Conservation (phyloP, 495 filamentous ascomycete genomes). For the Penicillium malachiteum region DNA sequence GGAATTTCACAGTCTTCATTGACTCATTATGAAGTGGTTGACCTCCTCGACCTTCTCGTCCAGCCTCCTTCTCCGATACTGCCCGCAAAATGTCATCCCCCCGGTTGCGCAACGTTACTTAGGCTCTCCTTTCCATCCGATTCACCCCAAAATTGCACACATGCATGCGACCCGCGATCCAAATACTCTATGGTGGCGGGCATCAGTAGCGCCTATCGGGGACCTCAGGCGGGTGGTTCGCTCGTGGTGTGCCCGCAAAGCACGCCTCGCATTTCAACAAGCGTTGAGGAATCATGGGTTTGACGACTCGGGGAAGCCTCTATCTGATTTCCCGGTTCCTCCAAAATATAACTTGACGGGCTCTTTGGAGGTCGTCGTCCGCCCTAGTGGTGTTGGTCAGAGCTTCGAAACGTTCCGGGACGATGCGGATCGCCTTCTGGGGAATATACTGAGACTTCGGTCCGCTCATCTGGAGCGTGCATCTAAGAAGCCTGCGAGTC, state of each 20-base stretch:
- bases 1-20: not conserved
- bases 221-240: slow-evolving; percentile 50
- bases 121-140: slow-evolving; percentile 20
- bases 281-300: slow-evolving; percentile 57
- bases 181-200: slow-evolving; percentile 52
- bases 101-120: slow-evolving; percentile 36
- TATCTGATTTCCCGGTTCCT: slow-evolving; percentile 1
- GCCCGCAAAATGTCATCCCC: slow-evolving; percentile 18
- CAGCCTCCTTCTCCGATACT: slow-evolving; percentile 26
- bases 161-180: slow-evolving; percentile 32
- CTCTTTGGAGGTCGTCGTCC: slow-evolving; percentile 27
- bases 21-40: slow-evolving; percentile 7
- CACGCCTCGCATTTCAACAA: slow-evolving; percentile 52
- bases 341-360: slow-evolving; percentile 20
- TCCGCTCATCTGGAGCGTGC: not conserved
- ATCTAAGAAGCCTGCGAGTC: not conserved
- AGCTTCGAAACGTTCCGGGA: slow-evolving; percentile 24
- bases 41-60: slow-evolving; percentile 8
- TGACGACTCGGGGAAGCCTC: slow-evolving; percentile 48
- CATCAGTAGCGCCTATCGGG: slow-evolving; percentile 25
- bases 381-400: slow-evolving; percentile 8
- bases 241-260: slow-evolving; percentile 47
- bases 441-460: slow-evolving; percentile 10
- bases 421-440: slow-evolving; percentile 22
- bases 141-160: slow-evolving; percentile 40